Percentiles rank a stretch among this genome's conserved stretches.
Conservation (phyloP, 2,329 filamentous ascomycete species). For the Verticillium nonalfalfae region DNA sequence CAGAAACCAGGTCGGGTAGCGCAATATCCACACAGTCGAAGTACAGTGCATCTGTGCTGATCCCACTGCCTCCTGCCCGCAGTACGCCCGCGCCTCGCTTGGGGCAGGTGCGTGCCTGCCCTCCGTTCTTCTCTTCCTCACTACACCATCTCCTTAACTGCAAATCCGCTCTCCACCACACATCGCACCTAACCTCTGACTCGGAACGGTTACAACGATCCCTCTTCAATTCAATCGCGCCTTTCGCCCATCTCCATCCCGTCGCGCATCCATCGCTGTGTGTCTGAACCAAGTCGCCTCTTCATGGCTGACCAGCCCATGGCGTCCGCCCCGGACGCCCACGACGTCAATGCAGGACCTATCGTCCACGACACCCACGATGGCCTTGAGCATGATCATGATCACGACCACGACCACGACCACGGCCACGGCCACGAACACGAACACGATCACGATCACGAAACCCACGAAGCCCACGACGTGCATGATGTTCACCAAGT, state of each 20-base stretch:
- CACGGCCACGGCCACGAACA: neutral
- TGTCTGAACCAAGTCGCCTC: neutral
- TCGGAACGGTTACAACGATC: conserved; percentile 13
- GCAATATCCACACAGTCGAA: neutral
- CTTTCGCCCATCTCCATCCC: neutral
- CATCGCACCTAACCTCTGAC: conserved; percentile 2
- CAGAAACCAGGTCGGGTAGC: neutral
- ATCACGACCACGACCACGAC: neutral
- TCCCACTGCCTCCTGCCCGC: neutral
- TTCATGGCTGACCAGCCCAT: conserved; percentile 9
- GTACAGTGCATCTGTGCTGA: neutral
- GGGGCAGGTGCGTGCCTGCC: neutral
- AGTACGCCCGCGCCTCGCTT: neutral
- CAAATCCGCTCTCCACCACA: conserved; percentile 6
- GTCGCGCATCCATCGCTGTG: neutral
- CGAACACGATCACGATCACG: neutral
- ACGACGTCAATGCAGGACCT: conserved; percentile 6
- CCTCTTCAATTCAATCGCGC: conserved; percentile 10
- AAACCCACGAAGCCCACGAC: conserved; percentile 6
- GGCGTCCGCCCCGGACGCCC: conserved; percentile 4
- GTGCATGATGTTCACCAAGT: conserved; percentile 7
- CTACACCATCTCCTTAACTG: conserved; percentile 8
- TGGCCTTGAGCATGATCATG: neutral
- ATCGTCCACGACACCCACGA: conserved; percentile 1
- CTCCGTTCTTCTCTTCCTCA: conserved; percentile 3